These are phyloP conservation scores for Wallacemonas collosoma DNA, from an alignment of 208 protist species.

Conservation along the genomic window DNA sequence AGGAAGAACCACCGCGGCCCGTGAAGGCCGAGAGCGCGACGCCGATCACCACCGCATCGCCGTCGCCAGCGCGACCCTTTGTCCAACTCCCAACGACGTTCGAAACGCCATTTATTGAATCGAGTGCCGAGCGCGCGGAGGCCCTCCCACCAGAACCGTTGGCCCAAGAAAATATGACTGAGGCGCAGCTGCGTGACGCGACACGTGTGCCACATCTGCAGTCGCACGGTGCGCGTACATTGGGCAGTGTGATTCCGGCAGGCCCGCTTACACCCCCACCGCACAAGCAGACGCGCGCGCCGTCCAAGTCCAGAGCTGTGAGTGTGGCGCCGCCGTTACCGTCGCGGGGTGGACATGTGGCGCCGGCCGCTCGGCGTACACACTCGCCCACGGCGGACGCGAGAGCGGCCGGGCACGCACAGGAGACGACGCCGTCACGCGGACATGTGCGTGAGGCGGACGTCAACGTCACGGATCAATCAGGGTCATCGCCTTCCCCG, in stretches of 20 bases:
- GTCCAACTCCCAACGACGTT: conserved; percentile 45
- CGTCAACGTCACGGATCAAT: no score
- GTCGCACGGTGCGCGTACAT: not conserved
- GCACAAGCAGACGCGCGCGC: not conserved
- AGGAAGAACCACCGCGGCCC: conserved; percentile 30
- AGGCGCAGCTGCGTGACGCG: conserved; percentile 16
- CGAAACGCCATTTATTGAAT: conserved; percentile 44
- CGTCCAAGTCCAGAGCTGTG: not conserved
- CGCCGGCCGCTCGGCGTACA: no score
- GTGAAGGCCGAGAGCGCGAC: not conserved
- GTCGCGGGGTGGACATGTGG: no score
- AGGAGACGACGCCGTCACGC: no score
- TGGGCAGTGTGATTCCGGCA: not conserved
- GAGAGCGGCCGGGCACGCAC: no score
- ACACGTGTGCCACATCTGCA: conserved; percentile 23
- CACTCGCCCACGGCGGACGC: no score
- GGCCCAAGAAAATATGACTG: conserved; percentile 17
- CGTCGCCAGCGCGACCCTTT: not conserved
- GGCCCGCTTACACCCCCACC: not conserved
- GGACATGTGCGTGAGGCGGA: no score
- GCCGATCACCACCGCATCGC: not conserved
- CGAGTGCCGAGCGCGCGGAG: conserved; percentile 9
- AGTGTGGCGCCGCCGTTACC: not conserved
- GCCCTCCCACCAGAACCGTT: conserved; percentile 7
- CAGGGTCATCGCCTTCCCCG: no score